Conservation (phyloP, 2,329 filamentous ascomycete species). For the Davidsoniella australis region DNA sequence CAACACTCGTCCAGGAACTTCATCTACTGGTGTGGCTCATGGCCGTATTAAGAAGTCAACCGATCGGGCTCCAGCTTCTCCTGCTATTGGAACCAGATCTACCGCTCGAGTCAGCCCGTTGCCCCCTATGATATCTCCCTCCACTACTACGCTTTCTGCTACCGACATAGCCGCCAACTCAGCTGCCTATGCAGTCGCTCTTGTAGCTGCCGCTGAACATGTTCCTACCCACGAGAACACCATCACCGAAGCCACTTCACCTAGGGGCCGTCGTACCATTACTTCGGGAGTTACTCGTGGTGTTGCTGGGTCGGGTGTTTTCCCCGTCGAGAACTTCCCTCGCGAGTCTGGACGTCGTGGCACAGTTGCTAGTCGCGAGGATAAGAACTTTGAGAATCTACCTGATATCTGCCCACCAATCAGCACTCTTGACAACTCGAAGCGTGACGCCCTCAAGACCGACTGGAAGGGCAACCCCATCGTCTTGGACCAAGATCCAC, state of each 20-base stretch:
- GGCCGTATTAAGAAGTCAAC: slow-evolving; percentile 6
- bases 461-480: slow-evolving; percentile 75
- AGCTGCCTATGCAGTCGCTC: slow-evolving; percentile 1
- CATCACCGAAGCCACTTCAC: neutral
- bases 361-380: slow-evolving; percentile 54
- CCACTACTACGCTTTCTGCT: neutral
- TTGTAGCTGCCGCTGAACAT: neutral
- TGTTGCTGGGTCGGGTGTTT: slow-evolving; percentile 10
- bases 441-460: slow-evolving; percentile 57
- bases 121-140: neutral
- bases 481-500: slow-evolving; percentile 56
- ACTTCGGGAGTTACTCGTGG: slow-evolving; percentile 8
- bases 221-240: neutral
- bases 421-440: slow-evolving; percentile 40
- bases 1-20: neutral
- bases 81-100: neutral
- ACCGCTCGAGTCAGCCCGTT: neutral
- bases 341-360: slow-evolving; percentile 12
- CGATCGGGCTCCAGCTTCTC: neutral
- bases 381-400: slow-evolving; percentile 61
- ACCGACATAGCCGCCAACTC: neutral
- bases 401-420: slow-evolving; percentile 57
- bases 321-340: slow-evolving; percentile 8
- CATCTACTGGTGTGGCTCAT: neutral
- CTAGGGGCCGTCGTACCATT: slow-evolving; percentile 5